These are phyloP conservation scores for Echria macrotheca DNA, from an alignment of 495 filamentous ascomycete genomes.

Conservation along the genomic window DNA sequence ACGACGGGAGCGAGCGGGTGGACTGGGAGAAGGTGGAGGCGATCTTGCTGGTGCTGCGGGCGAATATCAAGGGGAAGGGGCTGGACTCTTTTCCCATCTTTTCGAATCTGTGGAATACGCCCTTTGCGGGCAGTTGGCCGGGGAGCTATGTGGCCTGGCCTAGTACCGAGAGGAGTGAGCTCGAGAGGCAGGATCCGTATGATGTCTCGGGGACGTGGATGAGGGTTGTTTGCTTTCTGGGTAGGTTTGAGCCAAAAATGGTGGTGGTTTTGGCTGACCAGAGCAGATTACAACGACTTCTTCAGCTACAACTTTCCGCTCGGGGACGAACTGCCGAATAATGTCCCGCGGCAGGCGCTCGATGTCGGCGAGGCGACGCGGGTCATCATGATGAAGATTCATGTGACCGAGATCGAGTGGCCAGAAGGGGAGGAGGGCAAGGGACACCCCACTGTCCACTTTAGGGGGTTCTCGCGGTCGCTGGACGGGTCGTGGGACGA, in stretches of 20 bases:
- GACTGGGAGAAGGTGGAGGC: slow-evolving; percentile 71
- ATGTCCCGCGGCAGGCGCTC: slow-evolving; percentile 44
- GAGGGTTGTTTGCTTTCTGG: slow-evolving; percentile 50
- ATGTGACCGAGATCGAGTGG: slow-evolving; percentile 45
- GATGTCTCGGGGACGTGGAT: slow-evolving; percentile 55
- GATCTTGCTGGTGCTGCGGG: slow-evolving; percentile 53
- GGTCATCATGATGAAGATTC: slow-evolving; percentile 58
- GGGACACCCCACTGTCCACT: slow-evolving; percentile 52
- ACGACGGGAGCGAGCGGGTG: slow-evolving; percentile 45
- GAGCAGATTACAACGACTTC: slow-evolving; percentile 54
- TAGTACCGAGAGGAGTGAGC: slow-evolving; percentile 39
- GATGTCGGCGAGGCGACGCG: slow-evolving; percentile 54
- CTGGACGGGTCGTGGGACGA: slow-evolving; percentile 54
- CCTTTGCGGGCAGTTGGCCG: slow-evolving; percentile 49
- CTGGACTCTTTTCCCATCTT: slow-evolving; percentile 39
- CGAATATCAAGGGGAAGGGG: slow-evolving; percentile 46
- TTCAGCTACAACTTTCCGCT: slow-evolving; percentile 54
- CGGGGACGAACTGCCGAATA: slow-evolving; percentile 20
- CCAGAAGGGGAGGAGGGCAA: slow-evolving; percentile 46
- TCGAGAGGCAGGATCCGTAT: slow-evolving; percentile 60
- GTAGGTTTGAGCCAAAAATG: no score
- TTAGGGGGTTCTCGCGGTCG: slow-evolving; percentile 49
- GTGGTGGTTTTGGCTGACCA: background rate
- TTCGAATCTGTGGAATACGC: slow-evolving; percentile 41
- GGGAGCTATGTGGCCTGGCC: slow-evolving; percentile 27